phyloP scores from a whole-genome alignment of 495 filamentous ascomycete species.

The Alectoria sarmentosa region DNA sequence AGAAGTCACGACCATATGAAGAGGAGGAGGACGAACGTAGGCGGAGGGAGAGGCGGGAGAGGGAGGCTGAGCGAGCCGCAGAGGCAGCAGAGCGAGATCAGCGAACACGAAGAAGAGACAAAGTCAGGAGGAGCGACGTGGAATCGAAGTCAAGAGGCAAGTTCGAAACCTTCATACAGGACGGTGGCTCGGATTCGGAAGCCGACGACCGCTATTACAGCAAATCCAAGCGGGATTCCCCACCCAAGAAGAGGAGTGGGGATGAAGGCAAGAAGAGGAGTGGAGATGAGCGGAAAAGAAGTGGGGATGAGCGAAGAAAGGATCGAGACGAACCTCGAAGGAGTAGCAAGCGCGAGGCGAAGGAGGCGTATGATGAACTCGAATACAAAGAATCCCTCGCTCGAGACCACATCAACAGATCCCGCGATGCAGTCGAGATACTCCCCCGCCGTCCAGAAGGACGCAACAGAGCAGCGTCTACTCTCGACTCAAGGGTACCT shows the following conservation, averaged over 20 bases:
- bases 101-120: constrained; percentile 37
- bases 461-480: constrained; percentile 19
- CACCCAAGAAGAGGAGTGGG: constrained; percentile 21
- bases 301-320: constrained; percentile 11
- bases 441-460: constrained; percentile 13
- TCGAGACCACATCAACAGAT: constrained; percentile 35
- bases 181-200: constrained; percentile 31
- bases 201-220: constrained; percentile 13
- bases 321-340: constrained; percentile 19
- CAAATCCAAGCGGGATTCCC: constrained; percentile 13
- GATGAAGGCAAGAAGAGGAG: constrained; percentile 20
- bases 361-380: constrained; percentile 29
- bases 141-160: constrained; percentile 37
- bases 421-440: constrained; percentile 18
- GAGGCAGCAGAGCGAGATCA: constrained; percentile 5
- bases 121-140: constrained; percentile 42
- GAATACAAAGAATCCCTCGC: constrained; percentile 28
- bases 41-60: constrained; percentile 17
- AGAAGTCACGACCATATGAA: constrained; percentile 29
- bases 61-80: constrained; percentile 5
- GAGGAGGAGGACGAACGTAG: constrained; percentile 29
- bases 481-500: constrained; percentile 14
- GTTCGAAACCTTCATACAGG: constrained; percentile 27
- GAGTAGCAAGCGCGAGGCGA: constrained; percentile 18
- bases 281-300: constrained; percentile 15